Base-by-base conservation (phyloP, 371 early-diverging fungal species). In the Saksenaea vasiformis region DNA sequence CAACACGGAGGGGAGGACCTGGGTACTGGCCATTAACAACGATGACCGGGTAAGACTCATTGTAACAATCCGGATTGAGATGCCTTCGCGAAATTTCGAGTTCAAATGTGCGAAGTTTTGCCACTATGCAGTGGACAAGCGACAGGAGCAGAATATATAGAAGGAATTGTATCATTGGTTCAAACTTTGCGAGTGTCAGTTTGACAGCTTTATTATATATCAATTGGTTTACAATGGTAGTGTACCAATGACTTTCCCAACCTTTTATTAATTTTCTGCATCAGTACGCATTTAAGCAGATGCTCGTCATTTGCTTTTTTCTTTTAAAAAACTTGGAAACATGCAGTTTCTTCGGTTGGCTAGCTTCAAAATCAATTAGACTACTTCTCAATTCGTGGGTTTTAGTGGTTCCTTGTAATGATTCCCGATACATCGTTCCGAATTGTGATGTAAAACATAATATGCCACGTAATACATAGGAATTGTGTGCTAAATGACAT, bases 21-120 rank as follows among this genome's bases (percentile, higher is more conserved):
- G 83, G 83, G 34, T 60, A 69, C 59, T 76, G 71, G 9, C 71
- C 77, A 64, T 85, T 84, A 58, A 82, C 59, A 1, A 69, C 37
- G 0, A 74, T 27, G 1, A 38, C 60, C 5, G 53, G 5, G 36
- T 54, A 64, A 11, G 64, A 51, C 7, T 60, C n/a, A 34, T 57
- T 57, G 43, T 56, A 41, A 24, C 78, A 78, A 36, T 78, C 78
- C 0, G 78, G 71, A 38, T 78, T 72, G 1, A 72, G 15, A 1
- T 26, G 11, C 0, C 68, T 57, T 3, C 19, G 17, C 1, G 62
- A 39, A 1, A 77, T 47, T 24, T 70, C 22, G 0, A 77, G 17
- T 37, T 69, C 66, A 37, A 68, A 68, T 9, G 39, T 51, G 2
- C 64, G 68, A 53, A 55, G 53, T 43, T 37, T 62, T 3, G 44